Evolutionary conservation across 345 rosid genomes (phyloP), one percentile per base, ranked within the genome.

Genomic region (Brassica cretica): DNA sequence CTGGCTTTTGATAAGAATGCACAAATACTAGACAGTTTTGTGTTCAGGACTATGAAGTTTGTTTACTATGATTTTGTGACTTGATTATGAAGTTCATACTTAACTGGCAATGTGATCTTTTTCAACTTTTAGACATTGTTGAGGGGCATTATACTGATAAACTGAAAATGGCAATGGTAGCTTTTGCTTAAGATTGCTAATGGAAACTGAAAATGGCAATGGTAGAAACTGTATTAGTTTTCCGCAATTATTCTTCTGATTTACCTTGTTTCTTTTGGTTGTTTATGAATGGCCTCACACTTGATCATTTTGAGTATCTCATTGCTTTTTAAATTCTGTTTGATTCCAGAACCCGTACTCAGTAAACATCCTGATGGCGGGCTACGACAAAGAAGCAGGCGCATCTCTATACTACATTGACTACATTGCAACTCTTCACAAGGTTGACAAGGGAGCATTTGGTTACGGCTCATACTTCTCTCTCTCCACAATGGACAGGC

Each of bases 341-440:
- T 77, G 49, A 72, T 60, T 72, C 2, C 85, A 95, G 98, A 95
- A 86, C 51, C 98, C 99, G 0, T 95, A 91, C 80, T 83, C 39
- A 5, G 99, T 95, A 73, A 95, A 95, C 90, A 87, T 95, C 66
- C 91, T 95, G 59, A 70, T 95, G 81, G 98, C 99, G 77, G 99
- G 99, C 10, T 93, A 90, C 8, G 99, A 95, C 87, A 90, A 88
- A 75, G 96, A 95, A 85, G 87, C 89, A 0, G 97, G 99, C 10
- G 91, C 99, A 33, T 89, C 98, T 33, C 92, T 95, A 6, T 95
- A 91, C 88, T 95, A 93, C 84, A 87, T 95, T 0, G 98, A 95
- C 84, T 95, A 95, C 85, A 95, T 95, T 69, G 95, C 98, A 53
- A 89, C 94, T 35, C 91, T 92, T 68, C 97, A 94, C 91, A 94